Evolutionary conservation across 345 rosid genomes (phyloP), one percentile per base, ranked within the genome.

Genomic region (Populus davidiana): DNA sequence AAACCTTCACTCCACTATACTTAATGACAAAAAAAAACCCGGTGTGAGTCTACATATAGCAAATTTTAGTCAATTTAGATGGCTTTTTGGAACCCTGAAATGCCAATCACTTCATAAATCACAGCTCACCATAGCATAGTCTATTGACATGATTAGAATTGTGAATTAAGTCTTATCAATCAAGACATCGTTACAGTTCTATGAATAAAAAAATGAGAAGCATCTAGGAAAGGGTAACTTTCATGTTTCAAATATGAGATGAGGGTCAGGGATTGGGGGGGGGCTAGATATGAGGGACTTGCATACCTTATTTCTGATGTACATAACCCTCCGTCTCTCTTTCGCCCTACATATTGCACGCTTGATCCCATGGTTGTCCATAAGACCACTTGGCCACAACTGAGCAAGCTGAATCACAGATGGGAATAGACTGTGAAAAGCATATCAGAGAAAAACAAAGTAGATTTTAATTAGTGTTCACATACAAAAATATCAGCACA

Each of bases 351-450:
- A 89, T 81, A 93, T 92, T 80, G 98, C 97, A 77, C 87, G 91
- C 83, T 89, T 93, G 79, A 93, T 92, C 82, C 90, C 94, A 86
- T 87, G 94, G 82, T 93, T 93, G 91, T 95, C 96, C 94, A 93
- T 93, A 70, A 85, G 75, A 75, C 87, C 92, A 75, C 80, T 87
- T 76, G 98, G 99, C 99, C 99, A 95, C 76, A 95, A 77, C 35
- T 77, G 86, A 71, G 97, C 96, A 76, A 95, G 90, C 99, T 95
- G 92, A 70, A 87, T 68, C 79, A 82, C 23, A 75, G 47, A 82
- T 50, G 52, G 44, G 69, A 64, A 23, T 73, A 77, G 65, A 74
- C 77, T 81, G 65, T 83, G 71, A 81, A 81, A 73, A 35, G 56
- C 71, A 78, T 62, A 20, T 75, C 65, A 69, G 25, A 77, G 67